Base-by-base conservation (phyloP, 495 filamentous ascomycete species). In the Penicillium antarcticum region DNA sequence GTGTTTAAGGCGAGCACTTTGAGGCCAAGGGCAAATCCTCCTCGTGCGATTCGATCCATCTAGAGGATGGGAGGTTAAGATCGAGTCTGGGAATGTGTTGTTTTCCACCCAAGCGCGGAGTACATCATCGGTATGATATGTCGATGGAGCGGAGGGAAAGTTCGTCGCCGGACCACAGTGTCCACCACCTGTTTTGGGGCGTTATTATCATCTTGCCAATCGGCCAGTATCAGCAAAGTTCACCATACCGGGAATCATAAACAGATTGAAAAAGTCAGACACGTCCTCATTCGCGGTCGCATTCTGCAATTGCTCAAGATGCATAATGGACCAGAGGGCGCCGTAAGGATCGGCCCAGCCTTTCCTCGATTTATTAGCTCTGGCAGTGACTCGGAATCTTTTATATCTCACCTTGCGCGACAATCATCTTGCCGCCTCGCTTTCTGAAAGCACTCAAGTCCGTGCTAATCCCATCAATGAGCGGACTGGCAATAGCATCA, bases 241-340 rank as follows among this genome's bases (percentile, higher is more conserved):
- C 0, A 7, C 6, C 26, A 73, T 23, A 34, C 46, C 53, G 3
- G 53, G 53, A 13, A 51, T 37, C 53, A 51, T 51, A 17, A 33
- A 50, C 9, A 77, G 46, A 4, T 65, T 47, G 40, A 69, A 67
- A 51, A 70, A 75, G 12, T 66, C 60, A 13, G 51, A 36, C 17
- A 71, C 61, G n/a, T 67, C 55, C 10, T 51, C 63, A 13, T 50
- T 53, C 7, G 57, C 59, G 16, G 52, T 57, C 3, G 52, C 49
- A 16, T 26, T 5, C 47, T 72, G 50, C 10, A 77, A 61, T 40
- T 69, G 57, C 14, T 62, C 47, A 17, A 73, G 62, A 39, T 74
- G 67, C 38, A 70, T 47, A 42, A 75, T 75, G 12, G 72, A 71
- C 74, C 74, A 77, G 1, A 39, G 58, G 2, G 72, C 62, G 3